Evolutionary conservation across 208 protist genomes (phyloP), one percentile per base, ranked within the genome.

Genomic region (Wallacemonas collosoma): DNA sequence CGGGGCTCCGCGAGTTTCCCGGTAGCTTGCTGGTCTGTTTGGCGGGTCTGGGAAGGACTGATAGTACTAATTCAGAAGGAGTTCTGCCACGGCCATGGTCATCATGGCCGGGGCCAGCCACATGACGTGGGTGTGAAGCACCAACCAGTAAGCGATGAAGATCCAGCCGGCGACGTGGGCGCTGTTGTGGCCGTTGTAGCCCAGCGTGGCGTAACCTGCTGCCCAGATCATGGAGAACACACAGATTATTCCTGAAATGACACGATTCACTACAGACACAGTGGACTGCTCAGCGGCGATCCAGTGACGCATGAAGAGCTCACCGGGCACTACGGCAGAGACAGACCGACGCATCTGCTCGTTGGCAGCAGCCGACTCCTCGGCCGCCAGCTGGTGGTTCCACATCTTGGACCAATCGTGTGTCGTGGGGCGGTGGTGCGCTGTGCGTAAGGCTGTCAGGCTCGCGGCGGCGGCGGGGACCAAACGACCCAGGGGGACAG

Each of bases 291-390:
- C 90, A 35, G 88, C 88, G 2, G 83, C 81, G 61, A 95, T 94
- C 89, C 91, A 97, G 77, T 97, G 90, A 41, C 90, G 90, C 91
- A 97, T 97, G 57, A 97, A 97, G 82, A 97, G 75, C 77, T 97
- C 89, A 47, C 93, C 93, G 15, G 93, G 93, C 14, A 95, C 91
- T 7, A 95, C 90, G 9, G 72, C 83, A 9, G 90, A 95, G 40
- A 97, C 87, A 55, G 89, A 82, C 36, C 93, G 89, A 69, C 83
- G 62, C 15, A 74, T 82, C 76, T 97, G 89, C 47, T 80, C 67
- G 26, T 76, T 40, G 8, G 95, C 56, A 41, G 66, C 68, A 15
- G 73, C 70, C 41, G 51, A 65, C 72, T 92, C 93, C 62, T 89
- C 88, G 2, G 62, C 15, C 3, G 83, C 88, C 15, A 95, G 83